phyloP scores from a whole-genome alignment of 225 moss, liverwort and hornwort genomes.

The Pseudoscleropodium purum region DNA sequence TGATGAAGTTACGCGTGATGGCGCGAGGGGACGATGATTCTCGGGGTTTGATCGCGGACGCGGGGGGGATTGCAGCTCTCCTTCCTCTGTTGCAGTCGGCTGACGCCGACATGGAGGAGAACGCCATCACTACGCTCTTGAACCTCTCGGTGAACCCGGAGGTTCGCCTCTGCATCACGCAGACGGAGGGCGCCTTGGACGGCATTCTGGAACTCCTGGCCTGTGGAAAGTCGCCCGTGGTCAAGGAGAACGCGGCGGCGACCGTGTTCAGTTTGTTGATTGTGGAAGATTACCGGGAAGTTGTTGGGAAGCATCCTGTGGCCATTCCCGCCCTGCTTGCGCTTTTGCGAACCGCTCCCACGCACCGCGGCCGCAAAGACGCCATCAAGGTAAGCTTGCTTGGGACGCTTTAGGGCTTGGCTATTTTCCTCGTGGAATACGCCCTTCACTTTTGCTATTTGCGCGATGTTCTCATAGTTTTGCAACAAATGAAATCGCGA shows the following conservation, averaged over 20 bases:
- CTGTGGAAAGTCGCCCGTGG: constrained; percentile 26
- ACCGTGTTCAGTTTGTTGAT: constrained; percentile 62
- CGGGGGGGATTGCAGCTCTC: constrained; percentile 45
- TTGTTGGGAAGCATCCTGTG: constrained; percentile 37
- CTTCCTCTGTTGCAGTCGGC: constrained; percentile 24
- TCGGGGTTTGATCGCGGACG: constrained; percentile 37
- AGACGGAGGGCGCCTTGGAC: constrained; percentile 41
- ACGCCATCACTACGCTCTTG: constrained; percentile 60
- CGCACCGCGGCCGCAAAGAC: constrained; percentile 54
- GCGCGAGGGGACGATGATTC: constrained; percentile 22
- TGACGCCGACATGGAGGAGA: constrained; percentile 53
- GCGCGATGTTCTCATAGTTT: background rate
- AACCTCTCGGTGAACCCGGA: constrained; percentile 56
- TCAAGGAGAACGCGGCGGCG: constrained; percentile 71
- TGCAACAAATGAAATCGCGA: background rate
- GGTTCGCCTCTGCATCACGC: constrained; percentile 43
- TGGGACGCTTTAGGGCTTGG: background rate
- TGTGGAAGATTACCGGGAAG: constrained; percentile 54
- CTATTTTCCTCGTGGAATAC: background rate
- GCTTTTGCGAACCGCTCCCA: constrained; percentile 35
- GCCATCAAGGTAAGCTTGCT: constrained; percentile 23
- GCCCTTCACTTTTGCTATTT: background rate
- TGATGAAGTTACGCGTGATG: constrained; percentile 28
- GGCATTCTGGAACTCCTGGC: constrained; percentile 40
- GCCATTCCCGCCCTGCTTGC: constrained; percentile 53